Base-by-base conservation (phyloP, 75 land plant genomes). In the Cupressus sempervirens region DNA sequence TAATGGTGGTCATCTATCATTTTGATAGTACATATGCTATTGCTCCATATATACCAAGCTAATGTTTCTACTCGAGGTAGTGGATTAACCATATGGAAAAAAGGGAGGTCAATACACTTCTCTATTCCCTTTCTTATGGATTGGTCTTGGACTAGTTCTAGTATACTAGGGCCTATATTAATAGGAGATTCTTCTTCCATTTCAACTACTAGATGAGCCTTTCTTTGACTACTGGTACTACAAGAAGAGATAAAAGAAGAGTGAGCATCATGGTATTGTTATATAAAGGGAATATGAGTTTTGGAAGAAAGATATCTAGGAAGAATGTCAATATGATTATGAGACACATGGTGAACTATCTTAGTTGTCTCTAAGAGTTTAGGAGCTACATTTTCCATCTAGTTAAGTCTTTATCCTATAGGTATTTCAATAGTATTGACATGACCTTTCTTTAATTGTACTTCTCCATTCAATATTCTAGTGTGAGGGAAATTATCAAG, bases 61-160 rank as follows among this genome's bases (percentile, higher is more conserved):
- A n/a, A n/a, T 7, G 26, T 4, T n/a, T 8, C 23, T 4, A 0
- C 32, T 67, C 18, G 2, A 0, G n/a, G 70, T 6, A 67, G 0
- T 1, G 8, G 40, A 38, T 38, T 38, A 38, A 2, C 40, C 40
- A 38, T 38, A 38, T 38, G 40, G 40, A 1, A 38, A 0, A n/a
- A 9, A 2, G 26, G 34, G 10, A 1, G 26, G 0, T n/a, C 9
- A 0, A 0, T n/a, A n/a, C n/a, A 0, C 0, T 1, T 20, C 1
- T n/a, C 0, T 6, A 29, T 29, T 0, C 9, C 29, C 1, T 5
- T 29, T n/a, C 9, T 5, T 68, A 2, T 7, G n/a, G n/a, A n/a
- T 26, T 32, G 4, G 6, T 6, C 40, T 1, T 38, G 40, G 40
- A 38, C 72, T 29, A 0, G 13, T 1, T 50, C 14, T 11, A 11